Base-by-base conservation (phyloP, 805 yeast species). In the Teunomyces kruisii region DNA sequence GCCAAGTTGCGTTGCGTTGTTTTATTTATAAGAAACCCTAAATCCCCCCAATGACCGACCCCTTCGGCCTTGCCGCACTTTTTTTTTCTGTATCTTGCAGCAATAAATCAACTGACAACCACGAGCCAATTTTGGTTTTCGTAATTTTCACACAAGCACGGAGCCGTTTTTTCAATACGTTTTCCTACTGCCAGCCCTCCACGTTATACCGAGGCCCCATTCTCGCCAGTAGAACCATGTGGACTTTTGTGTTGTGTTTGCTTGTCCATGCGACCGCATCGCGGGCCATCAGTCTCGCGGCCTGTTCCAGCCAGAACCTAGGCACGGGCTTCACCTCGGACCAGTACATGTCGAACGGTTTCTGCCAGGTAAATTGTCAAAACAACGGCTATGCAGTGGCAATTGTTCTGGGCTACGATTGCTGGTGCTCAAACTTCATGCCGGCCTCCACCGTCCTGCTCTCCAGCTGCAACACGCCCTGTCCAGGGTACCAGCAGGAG, bases 371-470 rank as follows among this genome's bases (percentile, higher is more conserved):
- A 37, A 59, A 65, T 15, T 83, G 88, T 55, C 13, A 44, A 1
- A 50, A 45, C 7, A 43, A 50, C n/a, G 77, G 76, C 6, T 75
- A 66, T 49, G 70, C 79, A 8, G 79, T 72, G 46, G 88, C 81
- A 13, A 72, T 83, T 32, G 61, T 83, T 30, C 80, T 69, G 51
- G 71, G 68, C n/a, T 49, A 63, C 31, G 31, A 65, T 38, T 83
- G 89, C 59, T 84, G 85, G 84, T 83, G 89, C 57, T 72, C 86
- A 5, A 72, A 82, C 54, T 49, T 55, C 7, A 60, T 73, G 15
- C 88, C 88, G 0, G 67, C 56, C 1, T 51, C 58, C 13, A 68
- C 81, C 0, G 67, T 66, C 0, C 49, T 55, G 24, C 32, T 67
- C 9, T 44, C 57, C n/a, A 49, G 64, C 24, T 78, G 82, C 58